Evolutionary conservation across 257 asterid species (phyloP).

Genomic region (Ballota nigra): DNA sequence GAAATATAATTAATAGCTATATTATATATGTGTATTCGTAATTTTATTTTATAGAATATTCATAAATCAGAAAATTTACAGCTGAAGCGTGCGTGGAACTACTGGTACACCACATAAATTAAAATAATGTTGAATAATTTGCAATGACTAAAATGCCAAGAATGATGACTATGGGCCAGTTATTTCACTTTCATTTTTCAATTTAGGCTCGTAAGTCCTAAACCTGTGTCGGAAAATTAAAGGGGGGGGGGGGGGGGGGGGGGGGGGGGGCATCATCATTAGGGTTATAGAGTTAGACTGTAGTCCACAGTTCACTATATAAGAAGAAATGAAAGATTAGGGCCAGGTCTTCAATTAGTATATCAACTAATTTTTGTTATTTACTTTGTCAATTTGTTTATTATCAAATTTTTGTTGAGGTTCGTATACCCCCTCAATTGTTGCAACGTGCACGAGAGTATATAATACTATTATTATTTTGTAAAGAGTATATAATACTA

Average conservation of each 20-base stretch:
- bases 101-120: neutral
- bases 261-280: too few species aligned
- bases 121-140: neutral
- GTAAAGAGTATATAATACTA: too few species aligned
- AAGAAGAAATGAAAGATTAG: neutral
- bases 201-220: neutral
- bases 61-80: neutral
- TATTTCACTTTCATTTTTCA: neutral
- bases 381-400: neutral
- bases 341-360: neutral
- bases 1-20: too few species aligned
- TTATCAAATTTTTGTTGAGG: neutral
- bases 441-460: neutral
- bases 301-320: neutral
- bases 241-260: too few species aligned
- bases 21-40: neutral
- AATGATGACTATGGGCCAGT: conserved; percentile 18
- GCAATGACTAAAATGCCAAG: conserved; percentile 13
- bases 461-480: too few species aligned
- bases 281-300: neutral
- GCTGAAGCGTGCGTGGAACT: too few species aligned
- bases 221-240: neutral
- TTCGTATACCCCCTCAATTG: neutral
- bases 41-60: neutral
- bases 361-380: neutral